Evolutionary conservation across 2,329 filamentous ascomycete species (phyloP).

Genomic region (Penicillium concentricum): DNA sequence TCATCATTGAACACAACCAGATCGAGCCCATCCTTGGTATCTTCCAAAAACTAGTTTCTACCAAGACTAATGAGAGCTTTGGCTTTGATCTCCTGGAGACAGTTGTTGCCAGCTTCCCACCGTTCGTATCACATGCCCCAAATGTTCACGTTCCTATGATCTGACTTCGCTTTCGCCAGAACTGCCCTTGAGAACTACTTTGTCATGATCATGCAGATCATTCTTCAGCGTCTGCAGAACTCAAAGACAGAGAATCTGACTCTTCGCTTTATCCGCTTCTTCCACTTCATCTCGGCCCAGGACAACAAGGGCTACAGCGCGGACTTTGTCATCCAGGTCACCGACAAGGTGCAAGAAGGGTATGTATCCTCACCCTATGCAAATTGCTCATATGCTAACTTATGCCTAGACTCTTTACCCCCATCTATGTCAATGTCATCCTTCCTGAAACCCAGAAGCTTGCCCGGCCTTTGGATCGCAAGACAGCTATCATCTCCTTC

Average conservation of each 20-base stretch:
- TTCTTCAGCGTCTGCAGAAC: constrained; percentile 71
- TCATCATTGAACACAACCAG: constrained; percentile 76
- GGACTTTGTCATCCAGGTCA: constrained; percentile 84
- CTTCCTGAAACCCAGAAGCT: constrained; percentile 87
- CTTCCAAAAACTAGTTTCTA: constrained; percentile 83
- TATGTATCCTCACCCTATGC: constrained; percentile 35
- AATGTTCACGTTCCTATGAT: background rate
- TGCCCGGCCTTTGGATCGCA: constrained; percentile 82
- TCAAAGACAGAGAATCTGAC: constrained; percentile 82
- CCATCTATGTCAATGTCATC: constrained; percentile 82
- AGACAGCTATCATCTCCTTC: constrained; percentile 87
- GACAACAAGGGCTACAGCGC: constrained; percentile 81
- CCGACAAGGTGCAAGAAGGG: constrained; percentile 75
- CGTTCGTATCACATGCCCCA: constrained; percentile 50
- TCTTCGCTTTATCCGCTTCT: constrained; percentile 87
- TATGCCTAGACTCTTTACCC: constrained; percentile 64
- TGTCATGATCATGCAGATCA: constrained; percentile 72
- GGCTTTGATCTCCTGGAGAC: constrained; percentile 89
- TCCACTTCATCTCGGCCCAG: constrained; percentile 81
- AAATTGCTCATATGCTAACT: constrained; percentile 13
- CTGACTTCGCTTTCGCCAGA: constrained; percentile 40
- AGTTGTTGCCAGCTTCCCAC: constrained; percentile 69
- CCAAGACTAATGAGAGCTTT: constrained; percentile 79
- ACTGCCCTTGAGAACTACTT: constrained; percentile 72
- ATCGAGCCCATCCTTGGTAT: constrained; percentile 88